Evolutionary conservation across 2,329 filamentous ascomycete genomes (phyloP).

Genomic region (Clarireedia paspali): DNA sequence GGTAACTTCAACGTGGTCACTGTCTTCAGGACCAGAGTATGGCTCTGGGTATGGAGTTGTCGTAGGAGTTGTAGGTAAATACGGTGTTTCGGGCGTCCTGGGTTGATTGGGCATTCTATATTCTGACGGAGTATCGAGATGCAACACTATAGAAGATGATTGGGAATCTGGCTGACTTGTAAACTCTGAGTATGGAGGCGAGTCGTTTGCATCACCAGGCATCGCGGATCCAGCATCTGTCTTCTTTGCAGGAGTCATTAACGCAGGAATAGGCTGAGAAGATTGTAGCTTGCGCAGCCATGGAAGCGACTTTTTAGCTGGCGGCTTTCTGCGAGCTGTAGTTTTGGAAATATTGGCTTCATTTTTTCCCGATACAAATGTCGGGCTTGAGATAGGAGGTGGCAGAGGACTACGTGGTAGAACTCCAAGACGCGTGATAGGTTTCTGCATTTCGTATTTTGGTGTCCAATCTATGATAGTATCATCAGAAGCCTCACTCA

Average conservation of each 20-base stretch:
- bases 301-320: slow-evolving; percentile 19
- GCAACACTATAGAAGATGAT: slow-evolving; percentile 8
- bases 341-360: background rate
- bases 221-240: background rate
- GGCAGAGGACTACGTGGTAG: background rate
- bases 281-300: slow-evolving; percentile 22
- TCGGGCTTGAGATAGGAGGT: background rate
- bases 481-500: slow-evolving; percentile 16
- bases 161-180: slow-evolving; percentile 3
- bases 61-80: background rate
- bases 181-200: slow-evolving; percentile 3
- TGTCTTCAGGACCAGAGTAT: background rate
- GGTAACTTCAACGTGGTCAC: background rate
- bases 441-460: slow-evolving; percentile 10
- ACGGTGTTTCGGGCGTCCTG: background rate
- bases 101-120: background rate
- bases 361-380: too few relatives aligned
- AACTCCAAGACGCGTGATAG: background rate
- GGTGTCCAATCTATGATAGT: slow-evolving; percentile 21
- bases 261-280: slow-evolving; percentile 3
- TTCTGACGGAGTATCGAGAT: slow-evolving; percentile 8
- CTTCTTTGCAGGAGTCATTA: background rate
- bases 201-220: slow-evolving; percentile 5
- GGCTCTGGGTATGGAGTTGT: background rate
- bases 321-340: background rate